phyloP scores from a whole-genome alignment of 257 asterid species.

The Perilla frutescens region DNA sequence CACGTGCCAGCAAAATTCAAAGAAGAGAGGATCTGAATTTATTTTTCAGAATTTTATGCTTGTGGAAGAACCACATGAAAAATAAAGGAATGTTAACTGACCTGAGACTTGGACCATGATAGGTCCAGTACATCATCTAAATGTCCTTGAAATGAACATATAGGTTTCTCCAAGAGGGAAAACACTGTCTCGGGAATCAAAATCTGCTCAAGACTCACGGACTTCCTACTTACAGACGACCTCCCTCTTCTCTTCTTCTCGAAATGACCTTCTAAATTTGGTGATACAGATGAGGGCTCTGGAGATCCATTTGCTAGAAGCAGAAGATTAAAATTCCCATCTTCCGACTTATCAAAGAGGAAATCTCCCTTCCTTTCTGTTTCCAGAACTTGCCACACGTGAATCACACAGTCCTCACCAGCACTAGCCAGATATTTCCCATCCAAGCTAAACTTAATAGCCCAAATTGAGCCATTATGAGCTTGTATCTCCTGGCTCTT shows the following conservation, averaged over 20 bases:
- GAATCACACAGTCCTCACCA: constrained; percentile 96
- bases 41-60: constrained; percentile 10
- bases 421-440: constrained; percentile 98
- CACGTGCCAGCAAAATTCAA: neutral
- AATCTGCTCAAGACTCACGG: constrained; percentile 76
- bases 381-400: constrained; percentile 90
- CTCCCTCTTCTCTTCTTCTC: constrained; percentile 91
- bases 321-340: constrained; percentile 75
- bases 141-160: constrained; percentile 88
- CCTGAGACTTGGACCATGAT: constrained; percentile 99
- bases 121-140: constrained; percentile 86
- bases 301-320: constrained; percentile 83
- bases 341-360: constrained; percentile 74
- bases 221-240: constrained; percentile 83
- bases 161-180: constrained; percentile 81
- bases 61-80: constrained; percentile 20
- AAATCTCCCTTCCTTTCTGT: constrained; percentile 89
- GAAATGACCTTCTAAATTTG: constrained; percentile 66
- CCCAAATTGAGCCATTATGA: constrained; percentile 94
- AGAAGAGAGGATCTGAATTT: constrained; percentile 18
- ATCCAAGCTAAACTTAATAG: constrained; percentile 93
- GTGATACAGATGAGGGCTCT: constrained; percentile 73
- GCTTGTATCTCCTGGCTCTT: constrained; percentile 94
- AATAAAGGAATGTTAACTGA: constrained; percentile 43
- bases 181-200: constrained; percentile 85